Conservation (phyloP, 1,284 basidiomycete species). For the Rhodotorula sp. region DNA sequence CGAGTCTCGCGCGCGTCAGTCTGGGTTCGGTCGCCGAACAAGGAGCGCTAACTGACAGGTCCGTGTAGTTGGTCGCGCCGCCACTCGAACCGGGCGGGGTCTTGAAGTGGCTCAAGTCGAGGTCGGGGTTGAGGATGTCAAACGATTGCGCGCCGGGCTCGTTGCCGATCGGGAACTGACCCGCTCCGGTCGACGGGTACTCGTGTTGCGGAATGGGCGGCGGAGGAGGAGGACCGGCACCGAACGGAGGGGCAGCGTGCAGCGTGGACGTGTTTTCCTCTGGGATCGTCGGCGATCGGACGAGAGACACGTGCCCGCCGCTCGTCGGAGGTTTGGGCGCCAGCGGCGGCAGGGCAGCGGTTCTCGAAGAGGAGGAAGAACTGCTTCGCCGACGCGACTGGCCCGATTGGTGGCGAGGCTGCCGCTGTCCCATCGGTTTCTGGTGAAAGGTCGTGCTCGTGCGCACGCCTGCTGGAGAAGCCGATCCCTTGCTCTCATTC, state of each 20-base stretch:
- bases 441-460: neutral
- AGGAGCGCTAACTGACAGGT: too few relatives aligned
- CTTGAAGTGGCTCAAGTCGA: slow-evolving; percentile 35
- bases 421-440: neutral
- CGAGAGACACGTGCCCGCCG: neutral
- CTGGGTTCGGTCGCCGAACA: too few relatives aligned
- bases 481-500: neutral
- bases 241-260: too few relatives aligned
- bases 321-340: neutral
- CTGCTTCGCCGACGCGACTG: neutral
- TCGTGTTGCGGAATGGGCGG: neutral
- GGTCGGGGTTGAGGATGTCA: slow-evolving; percentile 29
- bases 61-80: slow-evolving; percentile 27
- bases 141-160: slow-evolving; percentile 20
- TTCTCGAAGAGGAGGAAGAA: neutral
- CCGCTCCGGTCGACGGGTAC: neutral
- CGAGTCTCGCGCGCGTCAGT: neutral
- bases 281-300: neutral
- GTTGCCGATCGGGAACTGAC: neutral
- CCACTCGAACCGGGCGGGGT: slow-evolving; percentile 21
- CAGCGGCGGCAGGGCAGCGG: neutral
- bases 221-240: neutral
- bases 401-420: neutral
- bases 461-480: neutral
- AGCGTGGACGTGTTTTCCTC: neutral